Base-by-base conservation (phyloP, 106 monocot species). In the Apostasia ramifera region DNA sequence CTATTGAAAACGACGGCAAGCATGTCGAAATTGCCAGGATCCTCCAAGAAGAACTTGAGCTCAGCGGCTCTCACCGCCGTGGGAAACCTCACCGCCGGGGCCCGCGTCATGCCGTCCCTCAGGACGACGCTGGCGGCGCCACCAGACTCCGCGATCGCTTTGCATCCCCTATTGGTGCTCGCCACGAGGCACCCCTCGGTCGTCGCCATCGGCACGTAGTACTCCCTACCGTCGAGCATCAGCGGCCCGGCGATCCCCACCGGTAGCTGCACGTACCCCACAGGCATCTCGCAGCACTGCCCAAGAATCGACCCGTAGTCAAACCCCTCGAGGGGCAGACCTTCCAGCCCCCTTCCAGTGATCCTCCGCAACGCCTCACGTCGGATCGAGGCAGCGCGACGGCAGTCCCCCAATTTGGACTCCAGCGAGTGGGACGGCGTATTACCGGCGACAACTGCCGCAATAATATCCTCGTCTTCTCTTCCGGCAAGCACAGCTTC, bases 111-210 rank as follows among this genome's bases (percentile, higher is more conserved):
- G 55, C 83, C 85, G 51, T 93, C 92, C 65, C 66, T 63, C 38
- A 86, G 38, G 11, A 93, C 81, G 1, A 88, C 85, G 61, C 92
- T 88, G 40, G 77, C 68, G 2, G 92, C 92, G 1, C 92, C 92
- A 3, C 92, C 92, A 2, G 79, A 93, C 47, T 70, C 81, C 15
- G 74, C 75, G 48, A 92, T 92, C 15, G 88, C 92, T 74, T 88
- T 92, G 66, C 77, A 88, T 6, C 92, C 92, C 59, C 92, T 76
- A 47, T 85, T 92, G 2, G 85, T 85, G 73, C 92, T 92, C 6
- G 92, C 92, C 58, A 92, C 88, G 7, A 92, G 76, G 66, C 92
- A 92, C 11, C 92, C 92, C 72, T 92, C 92, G 5, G 92, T 92
- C 10, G 92, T 92, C 8, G 92, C 92, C 92, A 92, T 88, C 9